These are phyloP conservation scores for Globisporangium parvum DNA, from an alignment of 352 stramenopile species.

Conservation along the genomic window DNA sequence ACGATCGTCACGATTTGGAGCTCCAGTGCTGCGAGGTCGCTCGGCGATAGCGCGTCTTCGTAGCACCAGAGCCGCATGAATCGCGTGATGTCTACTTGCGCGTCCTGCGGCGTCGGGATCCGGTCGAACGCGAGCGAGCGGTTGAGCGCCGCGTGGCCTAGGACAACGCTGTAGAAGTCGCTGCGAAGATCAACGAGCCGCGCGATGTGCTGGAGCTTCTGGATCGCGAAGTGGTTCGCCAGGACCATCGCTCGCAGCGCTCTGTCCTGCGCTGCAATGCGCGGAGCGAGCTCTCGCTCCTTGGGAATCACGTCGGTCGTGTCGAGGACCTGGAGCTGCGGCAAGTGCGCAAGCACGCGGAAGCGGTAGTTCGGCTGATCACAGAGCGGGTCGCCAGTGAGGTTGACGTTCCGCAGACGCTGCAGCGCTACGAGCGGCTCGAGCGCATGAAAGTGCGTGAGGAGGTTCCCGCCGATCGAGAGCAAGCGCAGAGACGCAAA, in stretches of 20 bases:
- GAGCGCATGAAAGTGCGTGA: constrained; percentile 40
- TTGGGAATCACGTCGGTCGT: constrained; percentile 45
- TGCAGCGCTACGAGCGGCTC: constrained; percentile 25
- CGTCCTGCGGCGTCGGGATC: constrained; percentile 39
- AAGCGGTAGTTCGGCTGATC: constrained; percentile 67
- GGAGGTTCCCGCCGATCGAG: constrained; percentile 54
- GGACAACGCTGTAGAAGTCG: constrained; percentile 47
- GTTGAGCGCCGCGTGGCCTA: constrained; percentile 8
- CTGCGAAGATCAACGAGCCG: constrained; percentile 41
- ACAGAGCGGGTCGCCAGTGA: constrained; percentile 71
- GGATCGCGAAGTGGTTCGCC: constrained; percentile 65
- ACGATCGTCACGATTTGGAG: constrained; percentile 66
- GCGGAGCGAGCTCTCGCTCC: constrained; percentile 43
- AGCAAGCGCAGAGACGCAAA: constrained; percentile 53
- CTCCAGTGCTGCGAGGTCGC: constrained; percentile 33
- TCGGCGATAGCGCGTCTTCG: constrained; percentile 26
- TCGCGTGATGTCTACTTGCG: constrained; percentile 28
- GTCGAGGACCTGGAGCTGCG: constrained; percentile 51
- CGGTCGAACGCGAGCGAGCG: constrained; percentile 32
- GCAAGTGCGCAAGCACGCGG: constrained; percentile 43
- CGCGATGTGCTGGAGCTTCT: constrained; percentile 55
- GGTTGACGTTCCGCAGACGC: constrained; percentile 57
- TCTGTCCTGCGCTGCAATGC: constrained; percentile 49
- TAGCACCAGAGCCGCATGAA: constrained; percentile 46
- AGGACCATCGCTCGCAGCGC: constrained; percentile 40